phyloP scores from a whole-genome alignment of 2,329 filamentous ascomycete genomes.

The Trichoderma polysporum region DNA sequence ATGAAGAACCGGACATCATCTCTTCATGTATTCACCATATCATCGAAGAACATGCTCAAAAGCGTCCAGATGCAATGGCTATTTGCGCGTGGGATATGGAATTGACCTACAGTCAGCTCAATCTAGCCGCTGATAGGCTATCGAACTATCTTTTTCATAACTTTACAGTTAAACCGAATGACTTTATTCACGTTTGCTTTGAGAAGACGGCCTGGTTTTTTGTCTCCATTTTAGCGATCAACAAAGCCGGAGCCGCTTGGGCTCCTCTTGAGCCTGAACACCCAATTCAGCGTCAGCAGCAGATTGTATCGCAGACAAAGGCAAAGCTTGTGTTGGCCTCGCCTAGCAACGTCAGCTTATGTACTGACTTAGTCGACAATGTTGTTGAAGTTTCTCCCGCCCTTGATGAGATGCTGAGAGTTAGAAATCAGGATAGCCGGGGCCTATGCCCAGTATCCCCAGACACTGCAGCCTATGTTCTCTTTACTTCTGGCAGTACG shows the following conservation, averaged over 20 bases:
- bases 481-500: constrained; percentile 23
- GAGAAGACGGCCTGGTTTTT: constrained; percentile 30
- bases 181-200: constrained; percentile 30
- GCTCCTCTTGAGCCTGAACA: constrained; percentile 24
- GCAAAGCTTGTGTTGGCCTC: constrained; percentile 17
- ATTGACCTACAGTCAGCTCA: constrained; percentile 9
- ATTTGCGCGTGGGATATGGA: constrained; percentile 22
- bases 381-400: constrained; percentile 19
- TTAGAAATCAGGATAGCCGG: not conserved
- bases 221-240: constrained; percentile 23
- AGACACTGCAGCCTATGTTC: constrained; percentile 19
- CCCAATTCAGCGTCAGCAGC: constrained; percentile 14
- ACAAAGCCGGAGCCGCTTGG: constrained; percentile 25
- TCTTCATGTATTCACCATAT: constrained; percentile 17
- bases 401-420: not conserved
- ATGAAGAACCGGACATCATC: constrained; percentile 10
- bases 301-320: constrained; percentile 17
- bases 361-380: constrained; percentile 20
- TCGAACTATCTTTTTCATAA: not conserved
- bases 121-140: not conserved
- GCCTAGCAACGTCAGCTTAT: constrained; percentile 22
- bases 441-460: not conserved
- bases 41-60: constrained; percentile 13
- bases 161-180: not conserved
- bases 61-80: constrained; percentile 11